Conservation (phyloP, 2,329 filamentous ascomycete genomes). For the Pseudocercospora pini-densiflorae region DNA sequence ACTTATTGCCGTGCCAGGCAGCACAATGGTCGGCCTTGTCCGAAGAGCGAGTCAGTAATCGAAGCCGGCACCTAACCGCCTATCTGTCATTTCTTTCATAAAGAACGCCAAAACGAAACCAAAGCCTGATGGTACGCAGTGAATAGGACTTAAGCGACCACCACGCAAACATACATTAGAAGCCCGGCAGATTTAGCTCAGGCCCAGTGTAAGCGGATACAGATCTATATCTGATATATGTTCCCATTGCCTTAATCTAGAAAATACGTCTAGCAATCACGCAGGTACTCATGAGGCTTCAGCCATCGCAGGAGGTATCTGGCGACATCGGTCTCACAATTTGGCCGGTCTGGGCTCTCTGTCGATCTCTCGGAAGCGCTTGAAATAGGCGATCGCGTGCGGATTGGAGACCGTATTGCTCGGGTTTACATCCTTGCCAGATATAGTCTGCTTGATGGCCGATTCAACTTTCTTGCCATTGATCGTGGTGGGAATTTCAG, state of each 20-base stretch:
- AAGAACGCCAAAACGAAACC: too few species aligned
- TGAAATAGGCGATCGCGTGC: conserved; percentile 41
- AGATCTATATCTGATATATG: background rate
- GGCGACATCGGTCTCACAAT: conserved; percentile 21
- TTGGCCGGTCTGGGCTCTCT: conserved; percentile 31
- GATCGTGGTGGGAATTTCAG: conserved; percentile 42
- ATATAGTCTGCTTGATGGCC: conserved; percentile 49
- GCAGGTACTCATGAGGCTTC: background rate
- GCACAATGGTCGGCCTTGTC: too few species aligned
- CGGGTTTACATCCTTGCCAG: conserved; percentile 44
- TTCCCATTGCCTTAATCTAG: background rate
- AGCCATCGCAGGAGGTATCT: background rate
- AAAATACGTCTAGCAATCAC: background rate
- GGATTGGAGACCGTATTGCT: conserved; percentile 49
- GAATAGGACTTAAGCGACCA: too few species aligned
- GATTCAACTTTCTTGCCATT: conserved; percentile 55
- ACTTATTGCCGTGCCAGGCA: too few species aligned
- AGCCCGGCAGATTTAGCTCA: background rate
- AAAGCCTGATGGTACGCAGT: too few species aligned
- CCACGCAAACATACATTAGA: background rate
- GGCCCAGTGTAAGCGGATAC: background rate
- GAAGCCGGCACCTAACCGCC: too few species aligned
- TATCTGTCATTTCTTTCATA: too few species aligned
- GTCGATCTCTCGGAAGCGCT: conserved; percentile 41
- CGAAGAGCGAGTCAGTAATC: too few species aligned